Evolutionary conservation across 176 grass and related monocot genomes (phyloP).

Genomic region (Thalia dealbata): DNA sequence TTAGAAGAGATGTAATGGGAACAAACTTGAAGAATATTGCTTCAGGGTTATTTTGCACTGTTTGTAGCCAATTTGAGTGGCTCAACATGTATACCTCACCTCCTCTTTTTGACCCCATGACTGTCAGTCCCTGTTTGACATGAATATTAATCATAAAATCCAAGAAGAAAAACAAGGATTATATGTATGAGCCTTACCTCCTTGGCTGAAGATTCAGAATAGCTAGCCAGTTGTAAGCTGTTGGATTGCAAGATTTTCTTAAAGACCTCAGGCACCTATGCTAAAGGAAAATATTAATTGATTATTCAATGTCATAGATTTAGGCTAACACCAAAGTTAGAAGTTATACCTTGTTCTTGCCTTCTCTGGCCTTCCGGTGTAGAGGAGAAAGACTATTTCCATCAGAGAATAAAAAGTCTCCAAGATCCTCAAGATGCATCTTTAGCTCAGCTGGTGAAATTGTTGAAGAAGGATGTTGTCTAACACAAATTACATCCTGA

Average conservation of each 20-base stretch:
- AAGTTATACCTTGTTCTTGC: conserved; percentile 59
- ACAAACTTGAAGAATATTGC: conserved; percentile 94
- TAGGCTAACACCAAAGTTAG: background rate
- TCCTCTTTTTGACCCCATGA: conserved; percentile 89
- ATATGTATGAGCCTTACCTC: background rate
- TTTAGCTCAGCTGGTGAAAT: conserved; percentile 76
- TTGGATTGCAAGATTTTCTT: conserved; percentile 65
- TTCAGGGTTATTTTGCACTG: conserved; percentile 78
- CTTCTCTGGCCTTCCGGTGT: conserved; percentile 70
- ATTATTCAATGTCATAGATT: conserved; percentile 1
- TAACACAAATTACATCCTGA: conserved; percentile 87
- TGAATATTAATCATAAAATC: background rate
- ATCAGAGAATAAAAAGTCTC: conserved; percentile 89
- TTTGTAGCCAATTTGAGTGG: conserved; percentile 89
- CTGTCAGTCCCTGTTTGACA: conserved; percentile 69
- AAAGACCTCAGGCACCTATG: conserved; percentile 86
- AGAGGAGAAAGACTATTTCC: conserved; percentile 59
- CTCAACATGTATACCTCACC: conserved; percentile 45
- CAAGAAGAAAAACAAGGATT: background rate
- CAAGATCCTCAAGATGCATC: conserved; percentile 87
- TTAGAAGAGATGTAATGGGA: conserved; percentile 94
- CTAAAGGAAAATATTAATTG: conserved; percentile 24
- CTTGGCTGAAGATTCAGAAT: conserved; percentile 63
- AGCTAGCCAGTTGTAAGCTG: conserved; percentile 59
- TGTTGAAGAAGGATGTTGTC: conserved; percentile 69